Base-by-base conservation (phyloP, 257 asterid species). In the Thymus mandschuricus region DNA sequence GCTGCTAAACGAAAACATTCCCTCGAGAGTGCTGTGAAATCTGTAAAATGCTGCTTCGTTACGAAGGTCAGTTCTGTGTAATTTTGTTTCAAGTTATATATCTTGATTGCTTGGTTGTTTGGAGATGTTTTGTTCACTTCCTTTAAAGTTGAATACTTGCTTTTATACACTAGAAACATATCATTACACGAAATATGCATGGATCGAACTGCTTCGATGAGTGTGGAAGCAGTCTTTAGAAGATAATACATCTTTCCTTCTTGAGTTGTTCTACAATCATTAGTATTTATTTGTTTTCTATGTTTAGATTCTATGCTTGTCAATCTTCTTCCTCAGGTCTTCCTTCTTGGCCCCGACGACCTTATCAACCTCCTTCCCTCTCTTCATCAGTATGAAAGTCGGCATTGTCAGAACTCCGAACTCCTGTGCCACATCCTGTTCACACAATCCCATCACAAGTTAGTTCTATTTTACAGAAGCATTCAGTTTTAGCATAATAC, bases 341-440 rank as follows among this genome's bases (percentile, higher is more conserved):
- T 86, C 92, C 69, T 63, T 89, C 51, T 82, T 80, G 43, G 90
- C 90, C 60, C 90, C 88, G 13, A 81, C 81, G 45, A 83, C 71
- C 64, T 79, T 89, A 60, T 86, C 96, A 60, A 93, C 81, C 44
- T 70, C 82, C 63, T 87, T 81, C 57, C 98, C 97, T 65, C 72
- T 73, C 83, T 85, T 87, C 6, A 91, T 48, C 75, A 93, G 63
- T 64, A 91, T 12, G 76, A 91, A 87, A 28, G 96, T 86, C 46
- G 96, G 98, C 96, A 87, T 81, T 72, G 85, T 75, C 55, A 85
- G 79, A 41, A 88, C 94, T 46, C 79, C 90, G 51, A 69, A 91
- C 50, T 85, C 91, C 12, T 77, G 69, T 27, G 96, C 90, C 61
- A 89, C 96, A 29, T 72, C 90, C 96, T 91, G 84, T 76, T 69